Base-by-base conservation (phyloP, 2,329 filamentous ascomycete genomes). In the Cordyceps pruinosa region DNA sequence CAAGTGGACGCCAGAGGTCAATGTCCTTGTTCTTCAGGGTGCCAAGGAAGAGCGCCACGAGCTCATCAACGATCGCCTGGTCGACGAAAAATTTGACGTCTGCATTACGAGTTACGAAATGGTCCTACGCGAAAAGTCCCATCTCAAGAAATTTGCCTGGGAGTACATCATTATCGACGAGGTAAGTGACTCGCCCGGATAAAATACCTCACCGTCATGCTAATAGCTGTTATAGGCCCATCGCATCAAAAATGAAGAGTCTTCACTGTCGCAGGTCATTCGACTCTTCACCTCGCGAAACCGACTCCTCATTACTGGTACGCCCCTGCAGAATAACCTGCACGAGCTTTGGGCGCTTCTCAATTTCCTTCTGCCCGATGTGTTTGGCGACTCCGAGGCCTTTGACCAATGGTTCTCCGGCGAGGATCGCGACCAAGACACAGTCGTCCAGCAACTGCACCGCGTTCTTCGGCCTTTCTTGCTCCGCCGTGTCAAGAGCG, bases 121-220 rank as follows among this genome's bases (percentile, higher is more conserved):
- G 93, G 91, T 99, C 59, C 79, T 99, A 13, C 85, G 94, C 58
- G 94, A 99, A 70, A 97, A 99, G 76, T 80, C 89, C 1, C 90
- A 96, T 64, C 73, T 99, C 63, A 96, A 94, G 76, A 97, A 97
- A 72, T 96, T 99, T 70, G 92, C 94, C 0, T 99, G 94, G 94
- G 93, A 99, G 71, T 99, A 99, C 73, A 99, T 99, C 72, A 96
- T 99, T 64, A 96, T 99, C 62, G 94, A 99, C 66, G 94, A 99
- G 65, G 71, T 72, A 63, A 41, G 64, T 48, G 8, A 42, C 26
- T n/a, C 3, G 12, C 10, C 6, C 28, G 15, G 30, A 15, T 7
- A 2, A 23, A 23, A 23, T 4, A 12, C 5, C 17, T 13, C 9
- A n/a, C 17, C 5, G 17, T 60, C 60, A 58, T 58, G 39, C 35